Percentiles rank a stretch among this genome's conserved stretches.
phyloP scores from a whole-genome alignment of 805 yeast genomes.

The Starmerella vaccinii region DNA sequence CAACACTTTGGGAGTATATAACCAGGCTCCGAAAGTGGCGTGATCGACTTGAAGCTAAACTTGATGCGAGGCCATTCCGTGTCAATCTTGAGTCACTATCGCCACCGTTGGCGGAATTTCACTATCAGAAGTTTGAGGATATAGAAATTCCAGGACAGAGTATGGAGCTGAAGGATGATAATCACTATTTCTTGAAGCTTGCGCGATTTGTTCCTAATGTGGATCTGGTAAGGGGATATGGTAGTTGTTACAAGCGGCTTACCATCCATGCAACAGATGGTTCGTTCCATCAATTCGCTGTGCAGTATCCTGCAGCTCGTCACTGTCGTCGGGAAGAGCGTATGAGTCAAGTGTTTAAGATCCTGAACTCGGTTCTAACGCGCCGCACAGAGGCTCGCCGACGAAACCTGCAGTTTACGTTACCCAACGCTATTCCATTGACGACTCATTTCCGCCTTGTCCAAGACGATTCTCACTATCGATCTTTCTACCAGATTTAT shows the following conservation, averaged over 20 bases:
- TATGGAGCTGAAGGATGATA: conserved; percentile 74
- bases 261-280: conserved; percentile 93
- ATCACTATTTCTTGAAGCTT: conserved; percentile 82
- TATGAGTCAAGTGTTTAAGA: conserved; percentile 79
- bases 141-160: conserved; percentile 97
- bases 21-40: conserved; percentile 82
- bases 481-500: conserved; percentile 71
- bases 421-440: conserved; percentile 86
- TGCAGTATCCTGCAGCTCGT: conserved; percentile 95
- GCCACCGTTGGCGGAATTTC: conserved; percentile 93
- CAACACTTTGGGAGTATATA: conserved; percentile 80
- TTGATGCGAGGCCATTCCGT: conserved; percentile 71
- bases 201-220: conserved; percentile 85
- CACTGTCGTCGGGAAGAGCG: conserved; percentile 95
- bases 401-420: conserved; percentile 70
- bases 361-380: conserved; percentile 69
- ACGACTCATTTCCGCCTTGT: conserved; percentile 90
- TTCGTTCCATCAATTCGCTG: conserved; percentile 80
- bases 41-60: conserved; percentile 78
- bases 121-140: conserved; percentile 95
- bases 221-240: conserved; percentile 80
- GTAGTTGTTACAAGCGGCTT: conserved; percentile 79
- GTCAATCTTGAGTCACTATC: conserved; percentile 82
- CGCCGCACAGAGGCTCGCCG: conserved; percentile 81
- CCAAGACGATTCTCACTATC: conserved; percentile 67